Base-by-base conservation (phyloP, 208 protist genomes). In the Porcisia hertigi region DNA sequence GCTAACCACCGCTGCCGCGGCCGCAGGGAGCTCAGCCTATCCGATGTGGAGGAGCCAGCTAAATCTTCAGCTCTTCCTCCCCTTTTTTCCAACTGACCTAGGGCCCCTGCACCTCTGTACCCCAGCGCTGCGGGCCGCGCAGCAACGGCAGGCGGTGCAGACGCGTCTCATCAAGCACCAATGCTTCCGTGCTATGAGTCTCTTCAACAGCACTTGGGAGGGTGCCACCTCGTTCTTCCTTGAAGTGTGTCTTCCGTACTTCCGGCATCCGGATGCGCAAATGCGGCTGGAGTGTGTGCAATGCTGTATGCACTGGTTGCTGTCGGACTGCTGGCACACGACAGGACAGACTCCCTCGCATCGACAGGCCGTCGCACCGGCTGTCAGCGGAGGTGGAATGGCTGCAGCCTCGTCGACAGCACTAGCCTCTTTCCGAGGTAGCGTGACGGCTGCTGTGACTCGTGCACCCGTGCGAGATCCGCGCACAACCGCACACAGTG, bases 231-330 rank as follows among this genome's bases (percentile, higher is more conserved):
- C 80, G 36, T 90, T 92, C 71, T 92, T 92, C 69, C 52, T 92
- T 20, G 83, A 90, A 41, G 83, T 92, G 12, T 96, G 92, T 81
- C 73, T 86, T 54, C 89, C 89, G 34, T 96, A 96, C 66, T 73
- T 94, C 43, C 75, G 73, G 69, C 89, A 96, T 71, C 84, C 79
- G 8, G 83, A 96, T 62, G 72, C 84, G 0, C 75, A 81, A 23
- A 80, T 96, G 63, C 87, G 92, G 6, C 82, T 86, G 49, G 85
- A 81, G 70, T 90, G 87, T 75, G 85, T 96, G 52, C 80, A 89
- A 59, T 81, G 82, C 11, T 92, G 89, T 73, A 89, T 87, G 43
- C 71, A 77, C 30, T 81, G 91, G 63, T 79, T 91, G 14, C 70
- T 83, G 11, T 75, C 73, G 16, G 82, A 86, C 47, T 83, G 82